A percentile compares a stretch with the other conserved stretches of the same genome.
Conservation (phyloP, 2,329 filamentous ascomycete genomes). For the Macrophomina pseudophaseolina region DNA sequence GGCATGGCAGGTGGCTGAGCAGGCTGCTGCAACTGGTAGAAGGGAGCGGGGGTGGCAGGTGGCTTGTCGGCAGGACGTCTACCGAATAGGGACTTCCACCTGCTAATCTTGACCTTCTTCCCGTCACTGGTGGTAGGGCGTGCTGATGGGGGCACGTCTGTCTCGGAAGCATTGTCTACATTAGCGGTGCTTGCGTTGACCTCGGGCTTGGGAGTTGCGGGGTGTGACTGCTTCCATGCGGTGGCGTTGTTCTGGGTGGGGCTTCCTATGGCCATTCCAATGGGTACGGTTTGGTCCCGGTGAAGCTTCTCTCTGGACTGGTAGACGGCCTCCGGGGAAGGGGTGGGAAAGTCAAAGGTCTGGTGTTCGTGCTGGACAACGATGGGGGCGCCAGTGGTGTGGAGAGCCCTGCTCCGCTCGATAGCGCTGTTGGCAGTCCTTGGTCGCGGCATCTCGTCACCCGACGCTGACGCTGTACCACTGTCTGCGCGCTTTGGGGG, state of each 20-base stretch:
- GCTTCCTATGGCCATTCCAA: constrained; percentile 48
- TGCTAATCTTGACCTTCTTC: constrained; percentile 41
- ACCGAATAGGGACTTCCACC: constrained; percentile 46
- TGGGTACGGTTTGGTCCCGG: constrained; percentile 35
- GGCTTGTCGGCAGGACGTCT: constrained; percentile 36
- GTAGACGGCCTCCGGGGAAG: constrained; percentile 38
- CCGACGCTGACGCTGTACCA: constrained; percentile 42
- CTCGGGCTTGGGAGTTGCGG: constrained; percentile 27
- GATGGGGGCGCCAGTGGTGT: constrained; percentile 42
- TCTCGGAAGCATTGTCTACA: background rate
- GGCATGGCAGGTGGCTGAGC: constrained; percentile 21
- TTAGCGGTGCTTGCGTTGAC: background rate
- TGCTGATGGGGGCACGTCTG: constrained; percentile 6
- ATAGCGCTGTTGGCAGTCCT: constrained; percentile 42
- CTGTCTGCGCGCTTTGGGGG: constrained; percentile 25
- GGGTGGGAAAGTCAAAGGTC: constrained; percentile 35
- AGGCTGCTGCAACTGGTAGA: constrained; percentile 43
- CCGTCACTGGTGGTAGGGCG: constrained; percentile 28
- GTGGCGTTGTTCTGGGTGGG: constrained; percentile 40
- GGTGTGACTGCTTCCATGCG: constrained; percentile 30
- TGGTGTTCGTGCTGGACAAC: constrained; percentile 32
- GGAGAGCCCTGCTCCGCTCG: constrained; percentile 41
- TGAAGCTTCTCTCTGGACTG: constrained; percentile 36
- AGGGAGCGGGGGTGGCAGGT: constrained; percentile 37
- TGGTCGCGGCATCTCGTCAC: constrained; percentile 40